Evolutionary conservation across 2,329 filamentous ascomycete species (phyloP).

Genomic region (Orbilia javanica): DNA sequence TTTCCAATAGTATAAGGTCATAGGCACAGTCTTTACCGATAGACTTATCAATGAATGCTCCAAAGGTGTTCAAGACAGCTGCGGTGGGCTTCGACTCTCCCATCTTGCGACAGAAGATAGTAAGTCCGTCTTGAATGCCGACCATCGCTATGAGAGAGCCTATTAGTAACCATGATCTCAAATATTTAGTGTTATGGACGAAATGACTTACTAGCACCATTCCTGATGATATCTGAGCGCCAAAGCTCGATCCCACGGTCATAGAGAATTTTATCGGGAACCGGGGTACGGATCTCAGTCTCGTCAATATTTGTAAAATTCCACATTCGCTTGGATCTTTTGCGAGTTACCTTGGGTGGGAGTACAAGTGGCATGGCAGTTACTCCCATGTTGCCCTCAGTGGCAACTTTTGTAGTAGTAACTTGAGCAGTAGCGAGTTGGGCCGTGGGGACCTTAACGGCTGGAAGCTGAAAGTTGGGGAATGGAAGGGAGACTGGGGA

Average conservation of each 20-base stretch:
- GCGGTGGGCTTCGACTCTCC: conserved; percentile 1
- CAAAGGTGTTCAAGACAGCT: conserved; percentile 29
- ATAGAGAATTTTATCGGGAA: conserved; percentile 30
- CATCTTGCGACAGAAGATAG: conserved; percentile 40
- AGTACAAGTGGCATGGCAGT: not conserved
- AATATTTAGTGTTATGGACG: not conserved
- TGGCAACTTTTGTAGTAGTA: too few species aligned
- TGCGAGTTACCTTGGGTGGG: conserved; percentile 4
- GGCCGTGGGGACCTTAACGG: not conserved
- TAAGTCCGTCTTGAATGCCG: conserved; percentile 30
- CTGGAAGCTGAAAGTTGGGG: not conserved
- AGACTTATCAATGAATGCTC: conserved; percentile 29
- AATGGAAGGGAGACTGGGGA: not conserved
- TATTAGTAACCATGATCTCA: not conserved
- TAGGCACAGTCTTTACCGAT: conserved; percentile 9
- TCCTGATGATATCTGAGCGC: conserved; percentile 27
- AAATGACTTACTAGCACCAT: conserved; percentile 33
- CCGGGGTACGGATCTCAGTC: not conserved
- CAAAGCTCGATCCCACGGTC: conserved; percentile 31
- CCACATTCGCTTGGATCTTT: conserved; percentile 31
- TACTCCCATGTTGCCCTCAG: too few species aligned
- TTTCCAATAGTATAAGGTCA: not conserved
- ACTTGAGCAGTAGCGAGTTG: not conserved
- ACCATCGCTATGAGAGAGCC: conserved; percentile 13
- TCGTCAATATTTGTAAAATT: conserved; percentile 14